Evolutionary conservation across 441 rosid species (phyloP), one percentile per base, ranked within the genome.

Genomic region (Arabidopsis hybrid): DNA sequence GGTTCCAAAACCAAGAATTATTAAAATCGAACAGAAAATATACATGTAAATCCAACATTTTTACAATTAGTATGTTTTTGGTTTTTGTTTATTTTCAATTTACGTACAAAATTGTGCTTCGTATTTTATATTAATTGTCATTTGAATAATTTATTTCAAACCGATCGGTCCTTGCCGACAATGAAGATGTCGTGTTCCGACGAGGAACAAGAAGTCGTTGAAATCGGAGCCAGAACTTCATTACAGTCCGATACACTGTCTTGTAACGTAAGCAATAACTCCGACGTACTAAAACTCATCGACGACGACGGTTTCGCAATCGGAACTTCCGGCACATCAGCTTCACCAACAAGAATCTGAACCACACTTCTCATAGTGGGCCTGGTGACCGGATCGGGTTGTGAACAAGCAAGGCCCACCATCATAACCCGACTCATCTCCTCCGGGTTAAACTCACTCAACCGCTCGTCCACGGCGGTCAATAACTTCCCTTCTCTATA

Each of bases 221-320:
- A 78, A 49, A 67, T 34, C 34, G 81, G 81, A 40, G 72, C 81
- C 67, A 80, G 77, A 80, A 80, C 70, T 60, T 72, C 99, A 35
- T 93, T 88, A 64, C 86, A 91, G 64, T 95, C 99, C 0, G 99
- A 95, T 5, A 87, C 88, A 64, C 92, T 95, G 79, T 95, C 99
- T 52, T 93, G 98, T 81, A 95, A 77, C 50, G 86, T 90, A 69
- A 87, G 66, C 79, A 95, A 68, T 34, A 95, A 83, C 69, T 93
- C 87, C 5, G 99, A 90, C 11, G 96, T 91, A 71, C 87, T 95
- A 71, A 92, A 92, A 66, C 85, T 95, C 90, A 91, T 73, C 4
- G 96, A 79, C 87, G 97, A 73, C 7, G 97, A 78, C 5, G 99
- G 99, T 39, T 85, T 93, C 0, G 97, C 78, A 60, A 84, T 83